These are phyloP conservation scores for Anisodus tanguticus DNA, from an alignment of 257 asterid genomes.

Conservation along the genomic window DNA sequence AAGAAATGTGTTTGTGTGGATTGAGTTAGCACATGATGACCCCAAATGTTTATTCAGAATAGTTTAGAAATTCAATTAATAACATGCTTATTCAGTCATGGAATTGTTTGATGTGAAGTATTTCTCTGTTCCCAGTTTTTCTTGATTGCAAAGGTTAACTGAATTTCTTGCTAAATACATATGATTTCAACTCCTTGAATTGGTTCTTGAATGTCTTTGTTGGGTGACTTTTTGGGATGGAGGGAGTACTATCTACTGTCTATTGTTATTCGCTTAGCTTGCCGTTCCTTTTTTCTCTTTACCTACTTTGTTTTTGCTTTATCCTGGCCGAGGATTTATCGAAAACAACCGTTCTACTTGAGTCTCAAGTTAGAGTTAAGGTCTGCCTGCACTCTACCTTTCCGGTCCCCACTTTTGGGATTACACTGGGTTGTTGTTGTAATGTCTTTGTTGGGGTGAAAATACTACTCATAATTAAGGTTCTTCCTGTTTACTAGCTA, in stretches of 20 bases:
- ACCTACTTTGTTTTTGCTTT: too few species aligned
- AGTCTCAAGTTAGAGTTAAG: too few species aligned
- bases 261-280: too few species aligned
- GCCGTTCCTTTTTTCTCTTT: too few species aligned
- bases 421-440: too few species aligned
- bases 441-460: neutral
- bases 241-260: too few species aligned
- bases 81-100: neutral
- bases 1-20: neutral
- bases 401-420: too few species aligned
- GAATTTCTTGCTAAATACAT: neutral
- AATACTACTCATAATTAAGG: neutral
- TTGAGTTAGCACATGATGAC: neutral
- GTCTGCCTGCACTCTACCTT: too few species aligned
- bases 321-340: too few species aligned
- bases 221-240: too few species aligned
- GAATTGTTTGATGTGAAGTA: slow-evolving; percentile 9
- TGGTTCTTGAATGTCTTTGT: neutral
- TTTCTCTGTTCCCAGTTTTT: neutral
- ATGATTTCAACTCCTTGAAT: neutral
- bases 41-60: slow-evolving; percentile 9
- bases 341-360: too few species aligned
- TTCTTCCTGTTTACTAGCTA: neutral
- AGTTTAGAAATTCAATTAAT: neutral
- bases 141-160: neutral